These are phyloP conservation scores for Quercus wislizeni DNA, from an alignment of 306 rosid genomes.

Conservation along the genomic window DNA sequence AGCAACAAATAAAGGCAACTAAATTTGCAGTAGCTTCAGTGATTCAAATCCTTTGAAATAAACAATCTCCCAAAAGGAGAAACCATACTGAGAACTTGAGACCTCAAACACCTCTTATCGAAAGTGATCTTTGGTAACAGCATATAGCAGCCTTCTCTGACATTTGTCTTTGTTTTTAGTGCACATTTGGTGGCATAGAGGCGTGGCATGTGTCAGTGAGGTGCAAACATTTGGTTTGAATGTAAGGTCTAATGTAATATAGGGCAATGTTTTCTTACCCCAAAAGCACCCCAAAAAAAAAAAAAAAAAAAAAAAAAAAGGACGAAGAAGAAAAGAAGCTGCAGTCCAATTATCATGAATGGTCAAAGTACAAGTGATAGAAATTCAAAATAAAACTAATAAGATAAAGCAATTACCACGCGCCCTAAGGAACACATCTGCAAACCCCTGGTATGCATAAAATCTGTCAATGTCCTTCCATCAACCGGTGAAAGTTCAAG, in stretches of 20 bases:
- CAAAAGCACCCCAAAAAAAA: background rate
- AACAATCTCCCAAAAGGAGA: background rate
- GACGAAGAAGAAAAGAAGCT: background rate
- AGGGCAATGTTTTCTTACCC: background rate
- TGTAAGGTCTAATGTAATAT: background rate
- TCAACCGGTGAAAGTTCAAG: constrained; percentile 99
- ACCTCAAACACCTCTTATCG: background rate
- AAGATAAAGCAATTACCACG: constrained; percentile 54
- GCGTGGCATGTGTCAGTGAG: background rate
- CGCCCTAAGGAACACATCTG: constrained; percentile 86
- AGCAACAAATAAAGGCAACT: background rate
- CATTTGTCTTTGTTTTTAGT: background rate
- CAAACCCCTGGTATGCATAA: constrained; percentile 98
- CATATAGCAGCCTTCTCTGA: background rate
- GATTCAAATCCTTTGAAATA: background rate
- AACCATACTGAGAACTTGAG: background rate
- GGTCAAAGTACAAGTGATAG: background rate
- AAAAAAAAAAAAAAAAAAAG: background rate
- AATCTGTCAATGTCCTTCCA: constrained; percentile 96
- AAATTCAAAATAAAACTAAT: background rate
- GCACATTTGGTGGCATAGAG: background rate
- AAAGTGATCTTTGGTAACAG: background rate
- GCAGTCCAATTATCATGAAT: background rate
- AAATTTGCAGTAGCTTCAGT: background rate
- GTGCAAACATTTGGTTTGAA: background rate